phyloP scores from a whole-genome alignment of 179 eudicot species.

The Carnegiea gigantea region DNA sequence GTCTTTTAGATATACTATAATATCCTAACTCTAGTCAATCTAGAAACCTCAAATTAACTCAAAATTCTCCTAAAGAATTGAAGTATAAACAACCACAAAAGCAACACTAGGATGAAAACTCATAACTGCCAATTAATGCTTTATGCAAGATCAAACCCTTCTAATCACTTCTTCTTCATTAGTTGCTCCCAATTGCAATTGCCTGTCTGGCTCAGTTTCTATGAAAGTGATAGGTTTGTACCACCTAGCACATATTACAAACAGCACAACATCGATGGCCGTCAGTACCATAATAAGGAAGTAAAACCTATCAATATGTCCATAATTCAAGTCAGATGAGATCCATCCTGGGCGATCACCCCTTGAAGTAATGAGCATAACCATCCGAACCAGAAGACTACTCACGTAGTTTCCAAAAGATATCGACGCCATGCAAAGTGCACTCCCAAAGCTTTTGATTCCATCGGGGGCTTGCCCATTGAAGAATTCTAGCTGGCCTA shows the following conservation, averaged over 20 bases:
- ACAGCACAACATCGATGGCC: constrained; percentile 42
- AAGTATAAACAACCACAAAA: not conserved
- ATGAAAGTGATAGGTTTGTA: constrained; percentile 41
- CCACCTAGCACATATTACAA: constrained; percentile 47
- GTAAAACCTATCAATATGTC: constrained; percentile 56
- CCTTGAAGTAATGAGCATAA: constrained; percentile 50
- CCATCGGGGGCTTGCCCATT: constrained; percentile 78
- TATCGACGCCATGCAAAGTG: constrained; percentile 76
- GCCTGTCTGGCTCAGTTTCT: constrained; percentile 12
- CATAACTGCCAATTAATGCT: not conserved
- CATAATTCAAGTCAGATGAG: constrained; percentile 56
- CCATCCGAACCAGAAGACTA: constrained; percentile 51
- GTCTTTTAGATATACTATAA: not conserved
- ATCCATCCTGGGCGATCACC: constrained; percentile 65
- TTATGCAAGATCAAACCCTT: not conserved
- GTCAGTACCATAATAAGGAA: constrained; percentile 50
- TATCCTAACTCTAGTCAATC: not conserved
- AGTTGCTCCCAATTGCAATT: not conserved
- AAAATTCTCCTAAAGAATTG: not conserved
- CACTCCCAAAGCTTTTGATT: constrained; percentile 76
- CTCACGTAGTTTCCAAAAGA: constrained; percentile 73
- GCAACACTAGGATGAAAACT: not conserved
- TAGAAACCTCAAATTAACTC: not conserved
- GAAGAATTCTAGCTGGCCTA: constrained; percentile 78
- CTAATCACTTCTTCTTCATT: constrained; percentile 3